phyloP scores from a whole-genome alignment of 768 basidiomycete species.

The Amanita molliuscula region DNA sequence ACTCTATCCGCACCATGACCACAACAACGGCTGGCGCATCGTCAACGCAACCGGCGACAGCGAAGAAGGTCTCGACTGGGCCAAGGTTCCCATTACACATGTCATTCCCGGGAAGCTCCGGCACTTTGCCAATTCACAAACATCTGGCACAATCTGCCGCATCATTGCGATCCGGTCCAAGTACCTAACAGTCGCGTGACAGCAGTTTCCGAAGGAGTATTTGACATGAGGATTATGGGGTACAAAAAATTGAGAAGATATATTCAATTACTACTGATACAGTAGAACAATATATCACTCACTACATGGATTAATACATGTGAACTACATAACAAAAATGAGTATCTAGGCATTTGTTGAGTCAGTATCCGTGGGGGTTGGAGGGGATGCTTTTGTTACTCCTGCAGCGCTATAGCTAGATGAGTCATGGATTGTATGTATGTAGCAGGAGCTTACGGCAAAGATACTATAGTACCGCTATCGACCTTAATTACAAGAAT shows the following conservation, averaged over 20 bases:
- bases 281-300: background rate
- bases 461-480: too few species aligned
- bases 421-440: conserved; percentile 5
- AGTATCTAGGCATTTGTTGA: conserved; percentile 1
- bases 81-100: conserved; percentile 43
- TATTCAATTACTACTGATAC: too few species aligned
- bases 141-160: background rate
- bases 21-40: conserved; percentile 91
- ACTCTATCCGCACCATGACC: conserved; percentile 96
- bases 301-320: background rate
- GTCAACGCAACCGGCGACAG: conserved; percentile 56
- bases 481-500: conserved; percentile 43
- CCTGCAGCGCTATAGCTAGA: conserved; percentile 27
- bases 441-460: conserved; percentile 41
- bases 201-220: background rate
- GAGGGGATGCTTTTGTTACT: conserved; percentile 29
- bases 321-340: background rate
- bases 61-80: conserved; percentile 31
- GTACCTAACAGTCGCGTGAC: background rate
- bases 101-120: conserved; percentile 60
- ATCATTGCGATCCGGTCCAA: background rate
- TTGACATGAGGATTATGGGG: too few species aligned
- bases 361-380: background rate
- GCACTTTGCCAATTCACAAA: conserved; percentile 44
- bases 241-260: too few species aligned